Conservation (phyloP, 768 basidiomycete species). For the Suillus decipiens region DNA sequence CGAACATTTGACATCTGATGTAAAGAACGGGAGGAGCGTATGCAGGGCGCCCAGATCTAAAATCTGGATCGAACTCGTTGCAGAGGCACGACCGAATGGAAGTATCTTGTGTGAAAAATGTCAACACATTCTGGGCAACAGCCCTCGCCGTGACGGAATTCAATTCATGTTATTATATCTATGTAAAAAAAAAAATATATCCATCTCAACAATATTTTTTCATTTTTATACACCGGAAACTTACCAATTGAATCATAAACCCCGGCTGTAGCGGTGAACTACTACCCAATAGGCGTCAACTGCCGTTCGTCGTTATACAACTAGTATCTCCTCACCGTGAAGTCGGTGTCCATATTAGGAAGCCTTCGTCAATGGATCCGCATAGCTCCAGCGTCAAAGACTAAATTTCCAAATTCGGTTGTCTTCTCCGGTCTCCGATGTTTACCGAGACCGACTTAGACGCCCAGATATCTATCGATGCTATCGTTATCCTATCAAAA, state of each 20-base stretch:
- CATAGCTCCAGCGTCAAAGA: background rate
- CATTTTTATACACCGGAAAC: background rate
- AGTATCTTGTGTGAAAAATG: background rate
- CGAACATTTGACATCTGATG: slow-evolving; percentile 20
- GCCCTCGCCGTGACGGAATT: background rate
- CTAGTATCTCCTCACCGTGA: background rate
- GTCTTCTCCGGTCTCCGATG: background rate
- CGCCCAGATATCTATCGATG: too few species aligned
- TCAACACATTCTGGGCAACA: background rate
- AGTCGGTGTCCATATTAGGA: slow-evolving; percentile 11
- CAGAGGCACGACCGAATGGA: slow-evolving; percentile 9
- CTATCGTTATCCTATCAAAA: too few species aligned
- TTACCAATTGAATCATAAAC: slow-evolving; percentile 9
- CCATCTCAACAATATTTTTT: too few species aligned
- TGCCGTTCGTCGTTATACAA: background rate
- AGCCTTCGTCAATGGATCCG: slow-evolving; percentile 11
- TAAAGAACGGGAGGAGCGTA: slow-evolving; percentile 7
- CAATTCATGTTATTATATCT: background rate
- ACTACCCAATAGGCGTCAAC: background rate
- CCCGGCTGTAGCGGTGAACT: background rate
- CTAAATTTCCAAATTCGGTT: background rate
- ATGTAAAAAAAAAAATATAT: too few species aligned
- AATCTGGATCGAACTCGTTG: slow-evolving; percentile 13
- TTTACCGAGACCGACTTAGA: background rate
- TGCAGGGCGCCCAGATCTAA: slow-evolving; percentile 17